phyloP scores from a whole-genome alignment of 306 rosid species.

The Morella rubra region DNA sequence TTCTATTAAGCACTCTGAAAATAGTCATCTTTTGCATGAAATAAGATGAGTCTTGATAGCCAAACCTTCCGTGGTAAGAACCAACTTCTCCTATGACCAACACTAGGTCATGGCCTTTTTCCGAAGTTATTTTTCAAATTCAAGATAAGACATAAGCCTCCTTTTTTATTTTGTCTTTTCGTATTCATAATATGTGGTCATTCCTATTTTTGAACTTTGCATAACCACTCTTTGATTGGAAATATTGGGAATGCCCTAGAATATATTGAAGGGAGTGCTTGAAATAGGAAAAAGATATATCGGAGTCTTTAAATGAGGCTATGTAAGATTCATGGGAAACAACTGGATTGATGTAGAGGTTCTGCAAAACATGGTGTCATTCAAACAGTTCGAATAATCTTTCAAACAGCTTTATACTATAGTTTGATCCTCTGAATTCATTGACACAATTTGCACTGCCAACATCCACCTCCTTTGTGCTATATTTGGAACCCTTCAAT shows the following conservation, averaged over 20 bases:
- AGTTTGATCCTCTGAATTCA: not conserved
- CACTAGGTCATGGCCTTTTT: not conserved
- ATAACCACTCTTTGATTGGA: too few relatives aligned
- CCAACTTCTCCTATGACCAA: not conserved
- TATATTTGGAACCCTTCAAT: not conserved
- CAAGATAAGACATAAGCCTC: not conserved
- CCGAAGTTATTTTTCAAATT: not conserved
- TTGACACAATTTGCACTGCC: not conserved
- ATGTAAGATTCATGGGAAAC: not conserved
- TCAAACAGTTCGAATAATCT: not conserved
- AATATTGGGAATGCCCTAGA: too few relatives aligned
- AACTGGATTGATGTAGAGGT: not conserved
- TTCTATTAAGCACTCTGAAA: too few relatives aligned
- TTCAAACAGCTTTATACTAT: not conserved
- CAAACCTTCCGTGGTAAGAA: not conserved
- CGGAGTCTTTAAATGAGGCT: not conserved
- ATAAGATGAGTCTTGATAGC: not conserved
- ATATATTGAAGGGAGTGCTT: too few relatives aligned
- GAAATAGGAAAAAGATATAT: not conserved
- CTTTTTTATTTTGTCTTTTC: not conserved
- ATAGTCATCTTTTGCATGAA: not conserved
- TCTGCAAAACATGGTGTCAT: conserved; percentile 1
- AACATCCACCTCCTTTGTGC: not conserved
- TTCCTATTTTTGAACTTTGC: too few relatives aligned
- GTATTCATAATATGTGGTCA: too few relatives aligned